Percentiles rank a stretch among this genome's conserved stretches.
Evolutionary conservation across 306 rosid genomes (phyloP).

Genomic region (Malus asiatica): DNA sequence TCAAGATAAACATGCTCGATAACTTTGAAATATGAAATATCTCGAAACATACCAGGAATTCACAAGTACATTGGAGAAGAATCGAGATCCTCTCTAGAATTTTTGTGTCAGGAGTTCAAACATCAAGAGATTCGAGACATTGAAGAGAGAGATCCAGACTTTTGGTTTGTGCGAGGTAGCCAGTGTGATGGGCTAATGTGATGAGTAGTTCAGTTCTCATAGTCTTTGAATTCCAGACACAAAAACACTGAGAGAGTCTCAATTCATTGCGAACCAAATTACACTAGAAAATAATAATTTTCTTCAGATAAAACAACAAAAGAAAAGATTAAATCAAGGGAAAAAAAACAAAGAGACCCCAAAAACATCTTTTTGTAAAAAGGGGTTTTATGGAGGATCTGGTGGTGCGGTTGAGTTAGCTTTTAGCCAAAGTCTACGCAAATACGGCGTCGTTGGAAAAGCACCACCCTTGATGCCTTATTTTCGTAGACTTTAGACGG

Average conservation of each 20-base stretch:
- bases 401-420: conserved; percentile 15
- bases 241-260: background rate
- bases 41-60: background rate
- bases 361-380: background rate
- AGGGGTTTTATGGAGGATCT: background rate
- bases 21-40: too few relatives aligned
- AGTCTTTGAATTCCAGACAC: too few relatives aligned
- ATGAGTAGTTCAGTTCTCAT: too few relatives aligned
- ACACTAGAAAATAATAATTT: background rate
- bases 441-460: conserved; percentile 62
- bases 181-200: too few relatives aligned
- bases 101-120: too few relatives aligned
- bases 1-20: too few relatives aligned
- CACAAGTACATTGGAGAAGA: background rate
- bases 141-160: too few relatives aligned
- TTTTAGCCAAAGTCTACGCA: conserved; percentile 34
- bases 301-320: background rate
- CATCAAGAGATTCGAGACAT: too few relatives aligned
- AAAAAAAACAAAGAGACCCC: background rate
- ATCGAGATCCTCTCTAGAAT: too few relatives aligned
- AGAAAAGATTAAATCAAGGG: background rate
- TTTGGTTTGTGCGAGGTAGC: too few relatives aligned
- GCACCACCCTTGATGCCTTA: conserved; percentile 20
- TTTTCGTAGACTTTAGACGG: conserved; percentile 42
- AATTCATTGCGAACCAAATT: conserved; percentile 8